Percentiles rank a stretch among this genome's conserved stretches.
Conservation (phyloP, 306 rosid species). For the Dryas alaskensis region DNA sequence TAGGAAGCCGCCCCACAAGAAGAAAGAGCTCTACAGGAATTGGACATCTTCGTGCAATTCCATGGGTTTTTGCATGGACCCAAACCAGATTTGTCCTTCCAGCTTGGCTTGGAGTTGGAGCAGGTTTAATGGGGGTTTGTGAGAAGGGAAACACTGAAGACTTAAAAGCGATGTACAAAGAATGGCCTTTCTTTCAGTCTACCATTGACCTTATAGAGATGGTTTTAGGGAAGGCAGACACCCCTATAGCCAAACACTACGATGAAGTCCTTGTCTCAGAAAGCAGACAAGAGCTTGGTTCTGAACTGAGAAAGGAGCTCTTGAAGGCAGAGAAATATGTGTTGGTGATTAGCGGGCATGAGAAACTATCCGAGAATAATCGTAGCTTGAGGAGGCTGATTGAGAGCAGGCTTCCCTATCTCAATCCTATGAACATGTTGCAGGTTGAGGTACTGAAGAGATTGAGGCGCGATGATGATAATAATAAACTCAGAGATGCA, state of each 20-base stretch:
- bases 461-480: constrained; percentile 69
- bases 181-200: constrained; percentile 92
- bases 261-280: constrained; percentile 86
- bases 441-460: constrained; percentile 93
- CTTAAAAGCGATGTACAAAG: constrained; percentile 74
- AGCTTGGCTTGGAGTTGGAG: constrained; percentile 97
- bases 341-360: constrained; percentile 76
- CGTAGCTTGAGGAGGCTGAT: constrained; percentile 85
- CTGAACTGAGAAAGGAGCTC: constrained; percentile 60
- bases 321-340: constrained; percentile 60
- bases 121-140: constrained; percentile 77
- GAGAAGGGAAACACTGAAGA: constrained; percentile 80
- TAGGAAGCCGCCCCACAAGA: constrained; percentile 91
- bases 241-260: constrained; percentile 85
- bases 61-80: constrained; percentile 98
- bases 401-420: constrained; percentile 84
- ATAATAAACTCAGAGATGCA: constrained; percentile 75
- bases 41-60: constrained; percentile 90
- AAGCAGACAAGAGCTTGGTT: constrained; percentile 62
- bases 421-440: constrained; percentile 85
- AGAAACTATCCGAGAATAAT: constrained; percentile 67
- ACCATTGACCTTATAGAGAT: constrained; percentile 91
- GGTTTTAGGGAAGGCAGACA: constrained; percentile 90
- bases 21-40: constrained; percentile 71
- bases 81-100: constrained; percentile 94